Base-by-base conservation (phyloP, 208 protist genomes). In the Crithidia expoeki region DNA sequence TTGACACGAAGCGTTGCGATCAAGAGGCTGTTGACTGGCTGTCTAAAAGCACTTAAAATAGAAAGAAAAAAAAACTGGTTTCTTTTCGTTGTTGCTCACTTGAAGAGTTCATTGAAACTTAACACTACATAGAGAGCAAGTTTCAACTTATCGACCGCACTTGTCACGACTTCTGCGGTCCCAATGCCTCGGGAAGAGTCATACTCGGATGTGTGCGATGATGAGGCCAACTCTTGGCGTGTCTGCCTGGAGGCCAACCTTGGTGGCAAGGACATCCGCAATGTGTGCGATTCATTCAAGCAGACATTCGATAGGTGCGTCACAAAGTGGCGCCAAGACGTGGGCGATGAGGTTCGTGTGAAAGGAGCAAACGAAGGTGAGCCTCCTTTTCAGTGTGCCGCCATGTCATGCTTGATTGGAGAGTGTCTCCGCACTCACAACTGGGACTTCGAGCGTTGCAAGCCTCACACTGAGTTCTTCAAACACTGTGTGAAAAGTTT, bases 401-500 rank as follows among this genome's bases (percentile, higher is more conserved):
- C 82, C 11, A 79, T 92, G 75, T 91, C 86, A 30, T 94, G 89
- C 56, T 79, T 92, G 9, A 81, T 92, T 27, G 89, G 86, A 5
- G 69, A 77, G 47, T 94, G 89, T 50, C 76, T 94, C 52, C 84
- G 86, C 33, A 74, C 83, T n/a, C 83, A 74, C 78, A 85, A 83
- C 42, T 94, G 88, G 68, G 79, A 92, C 61, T 94, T 94, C 76
- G 65, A 80, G 5, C 67, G 78, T 21, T 94, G 89, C 74, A 81
- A 88, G 46, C 68, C 79, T 32, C 86, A 83, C 30, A 94, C 86
- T 63, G 65, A 84, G 10, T 89, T 73, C 50, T 94, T 94, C 72
- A 94, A 94, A 58, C 81, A 92, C 67, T 94, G 89, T 32, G 89
- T 94, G 44, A 89, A 83, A 56, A 78, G 78, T 17, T 91, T 84